Percentiles rank a stretch among this genome's conserved stretches.
These are phyloP conservation scores for Allium cepa DNA, from an alignment of 106 monocot genomes.

Conservation along the genomic window DNA sequence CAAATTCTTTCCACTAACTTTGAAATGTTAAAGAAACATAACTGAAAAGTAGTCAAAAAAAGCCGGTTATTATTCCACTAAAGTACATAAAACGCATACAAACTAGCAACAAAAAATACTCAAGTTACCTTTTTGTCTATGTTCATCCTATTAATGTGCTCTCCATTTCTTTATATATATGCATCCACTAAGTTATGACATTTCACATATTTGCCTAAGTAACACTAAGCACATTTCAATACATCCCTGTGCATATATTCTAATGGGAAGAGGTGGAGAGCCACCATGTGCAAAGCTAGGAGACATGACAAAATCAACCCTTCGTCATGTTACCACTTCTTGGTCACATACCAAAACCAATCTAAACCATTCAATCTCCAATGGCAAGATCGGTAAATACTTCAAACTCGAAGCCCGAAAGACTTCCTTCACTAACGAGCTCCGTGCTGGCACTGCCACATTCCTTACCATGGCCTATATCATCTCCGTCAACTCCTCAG, in stretches of 20 bases:
- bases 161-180: background rate
- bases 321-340: background rate
- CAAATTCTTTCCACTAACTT: too few species aligned
- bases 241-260: background rate
- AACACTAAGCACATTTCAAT: background rate
- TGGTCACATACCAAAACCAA: slow-evolving; percentile 7
- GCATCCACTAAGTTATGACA: background rate
- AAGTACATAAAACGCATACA: background rate
- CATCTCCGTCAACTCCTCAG: slow-evolving; percentile 63
- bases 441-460: slow-evolving; percentile 54
- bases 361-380: slow-evolving; percentile 35
- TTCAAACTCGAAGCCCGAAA: slow-evolving; percentile 54
- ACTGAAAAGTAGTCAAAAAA: too few species aligned
- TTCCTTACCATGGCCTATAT: slow-evolving; percentile 82
- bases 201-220: too few species aligned
- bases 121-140: background rate
- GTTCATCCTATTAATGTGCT: background rate
- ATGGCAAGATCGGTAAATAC: slow-evolving; percentile 22
- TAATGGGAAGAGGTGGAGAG: slow-evolving; percentile 1
- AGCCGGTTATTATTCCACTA: background rate
- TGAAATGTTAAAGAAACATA: too few species aligned
- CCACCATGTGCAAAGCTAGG: background rate
- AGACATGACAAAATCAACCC: background rate
- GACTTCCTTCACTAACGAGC: slow-evolving; percentile 49
- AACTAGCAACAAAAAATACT: background rate